Conservation (phyloP, 2,329 filamentous ascomycete species). For the Cytospora chrysosperma region DNA sequence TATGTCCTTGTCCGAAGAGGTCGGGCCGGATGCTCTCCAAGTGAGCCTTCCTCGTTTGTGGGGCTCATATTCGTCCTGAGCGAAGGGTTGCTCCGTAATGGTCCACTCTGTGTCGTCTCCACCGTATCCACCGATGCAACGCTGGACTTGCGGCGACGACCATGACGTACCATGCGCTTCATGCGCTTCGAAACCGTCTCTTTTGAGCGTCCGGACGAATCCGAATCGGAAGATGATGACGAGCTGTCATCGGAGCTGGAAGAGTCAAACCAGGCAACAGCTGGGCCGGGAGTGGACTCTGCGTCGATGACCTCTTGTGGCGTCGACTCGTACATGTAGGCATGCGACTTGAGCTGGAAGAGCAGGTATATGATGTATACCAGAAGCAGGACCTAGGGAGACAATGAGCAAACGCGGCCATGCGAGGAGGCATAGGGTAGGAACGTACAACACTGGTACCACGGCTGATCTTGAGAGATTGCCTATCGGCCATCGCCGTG, state of each 20-base stretch:
- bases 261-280: constrained; percentile 77
- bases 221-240: constrained; percentile 66
- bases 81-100: constrained; percentile 41
- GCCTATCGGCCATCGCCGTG: constrained; percentile 58
- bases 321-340: constrained; percentile 89
- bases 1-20: constrained; percentile 40
- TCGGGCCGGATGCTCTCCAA: constrained; percentile 40
- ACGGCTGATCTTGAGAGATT: constrained; percentile 81
- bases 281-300: constrained; percentile 80
- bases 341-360: constrained; percentile 89
- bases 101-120: constrained; percentile 31
- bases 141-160: constrained; percentile 75
- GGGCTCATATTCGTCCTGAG: constrained; percentile 39
- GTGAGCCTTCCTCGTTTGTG: constrained; percentile 38
- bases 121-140: constrained; percentile 63
- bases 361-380: constrained; percentile 82
- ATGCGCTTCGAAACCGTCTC: constrained; percentile 72
- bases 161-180: constrained; percentile 69
- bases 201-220: constrained; percentile 59
- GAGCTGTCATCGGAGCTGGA: constrained; percentile 57
- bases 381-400: constrained; percentile 64
- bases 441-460: constrained; percentile 77
- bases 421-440: neutral
- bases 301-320: constrained; percentile 92
- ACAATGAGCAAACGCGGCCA: constrained; percentile 22